Evolutionary conservation across 2,329 filamentous ascomycete species (phyloP).

Genomic region (Stemphylium beticola): DNA sequence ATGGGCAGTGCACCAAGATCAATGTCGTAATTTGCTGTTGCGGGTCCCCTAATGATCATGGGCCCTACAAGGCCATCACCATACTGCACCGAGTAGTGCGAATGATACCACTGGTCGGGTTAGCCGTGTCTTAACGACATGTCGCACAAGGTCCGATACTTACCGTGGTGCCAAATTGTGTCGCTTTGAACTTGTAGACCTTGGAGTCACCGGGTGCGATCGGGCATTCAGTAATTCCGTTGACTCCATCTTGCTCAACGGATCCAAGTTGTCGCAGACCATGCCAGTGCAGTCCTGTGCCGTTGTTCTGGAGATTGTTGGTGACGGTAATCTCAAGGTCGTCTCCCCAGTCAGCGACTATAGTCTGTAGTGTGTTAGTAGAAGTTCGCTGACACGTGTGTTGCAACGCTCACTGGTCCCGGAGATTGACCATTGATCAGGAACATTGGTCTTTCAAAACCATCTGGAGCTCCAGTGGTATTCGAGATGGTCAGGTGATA

Average conservation of each 20-base stretch:
- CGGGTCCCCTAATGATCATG: slow-evolving; percentile 52
- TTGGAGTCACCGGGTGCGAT: slow-evolving; percentile 62
- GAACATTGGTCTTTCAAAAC: slow-evolving; percentile 49
- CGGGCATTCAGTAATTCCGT: slow-evolving; percentile 68
- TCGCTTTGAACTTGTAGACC: slow-evolving; percentile 44
- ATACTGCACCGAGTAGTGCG: slow-evolving; percentile 52
- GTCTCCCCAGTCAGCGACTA: slow-evolving; percentile 53
- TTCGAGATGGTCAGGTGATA: slow-evolving; percentile 55
- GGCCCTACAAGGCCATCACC: slow-evolving; percentile 52
- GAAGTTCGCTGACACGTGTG: background rate
- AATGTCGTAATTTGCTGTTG: slow-evolving; percentile 51
- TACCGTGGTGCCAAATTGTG: slow-evolving; percentile 45
- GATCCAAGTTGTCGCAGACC: slow-evolving; percentile 54
- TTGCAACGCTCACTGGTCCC: slow-evolving; percentile 51
- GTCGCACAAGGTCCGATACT: background rate
- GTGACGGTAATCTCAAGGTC: slow-evolving; percentile 48
- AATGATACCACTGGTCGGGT: slow-evolving; percentile 55
- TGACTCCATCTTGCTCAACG: slow-evolving; percentile 54
- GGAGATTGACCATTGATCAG: slow-evolving; percentile 57
- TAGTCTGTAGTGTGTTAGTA: slow-evolving; percentile 44
- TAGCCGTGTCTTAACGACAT: slow-evolving; percentile 20
- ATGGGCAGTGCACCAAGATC: slow-evolving; percentile 52
- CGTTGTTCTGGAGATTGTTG: slow-evolving; percentile 50
- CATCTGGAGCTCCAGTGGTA: slow-evolving; percentile 55
- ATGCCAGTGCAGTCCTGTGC: slow-evolving; percentile 61